Percentiles rank a stretch among this genome's conserved stretches.
These are phyloP conservation scores for Oryza nivara DNA, from an alignment of 176 grass and related monocot genomes.

Conservation along the genomic window DNA sequence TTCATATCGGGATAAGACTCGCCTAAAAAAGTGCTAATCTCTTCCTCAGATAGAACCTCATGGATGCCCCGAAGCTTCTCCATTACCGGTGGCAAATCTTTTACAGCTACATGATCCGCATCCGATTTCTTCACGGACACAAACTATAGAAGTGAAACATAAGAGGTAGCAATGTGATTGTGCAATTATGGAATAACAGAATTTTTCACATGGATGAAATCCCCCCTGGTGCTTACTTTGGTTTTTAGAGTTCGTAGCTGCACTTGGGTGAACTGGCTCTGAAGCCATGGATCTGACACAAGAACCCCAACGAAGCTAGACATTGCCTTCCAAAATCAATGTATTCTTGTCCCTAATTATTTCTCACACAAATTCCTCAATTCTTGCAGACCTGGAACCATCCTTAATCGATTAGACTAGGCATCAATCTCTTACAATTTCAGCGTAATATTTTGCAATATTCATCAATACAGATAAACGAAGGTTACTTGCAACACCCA, in stretches of 20 bases:
- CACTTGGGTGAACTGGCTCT: slow-evolving; percentile 98
- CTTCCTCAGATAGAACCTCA: slow-evolving; percentile 69
- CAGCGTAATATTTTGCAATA: background rate
- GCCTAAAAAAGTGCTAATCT: slow-evolving; percentile 55
- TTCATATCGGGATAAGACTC: slow-evolving; percentile 66
- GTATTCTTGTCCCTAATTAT: background rate
- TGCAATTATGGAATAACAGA: background rate
- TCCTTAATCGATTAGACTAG: background rate
- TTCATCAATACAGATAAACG: background rate
- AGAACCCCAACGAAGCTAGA: slow-evolving; percentile 81
- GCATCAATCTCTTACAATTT: background rate
- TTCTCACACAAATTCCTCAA: background rate
- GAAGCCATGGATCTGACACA: slow-evolving; percentile 86
- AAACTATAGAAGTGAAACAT: slow-evolving; percentile 45
- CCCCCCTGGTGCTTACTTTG: slow-evolving; percentile 52
- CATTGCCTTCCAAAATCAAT: slow-evolving; percentile 52
- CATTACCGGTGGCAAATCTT: slow-evolving; percentile 82
- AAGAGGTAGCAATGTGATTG: background rate
- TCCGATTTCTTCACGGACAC: slow-evolving; percentile 45
- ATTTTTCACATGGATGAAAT: background rate
- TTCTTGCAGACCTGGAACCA: background rate
- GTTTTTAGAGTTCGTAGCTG: slow-evolving; percentile 83
- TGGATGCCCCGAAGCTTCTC: slow-evolving; percentile 76
- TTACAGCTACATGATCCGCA: slow-evolving; percentile 58
- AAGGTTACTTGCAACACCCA: background rate